Conservation (phyloP, 306 rosid genomes). For the Vachellia collinsii region DNA sequence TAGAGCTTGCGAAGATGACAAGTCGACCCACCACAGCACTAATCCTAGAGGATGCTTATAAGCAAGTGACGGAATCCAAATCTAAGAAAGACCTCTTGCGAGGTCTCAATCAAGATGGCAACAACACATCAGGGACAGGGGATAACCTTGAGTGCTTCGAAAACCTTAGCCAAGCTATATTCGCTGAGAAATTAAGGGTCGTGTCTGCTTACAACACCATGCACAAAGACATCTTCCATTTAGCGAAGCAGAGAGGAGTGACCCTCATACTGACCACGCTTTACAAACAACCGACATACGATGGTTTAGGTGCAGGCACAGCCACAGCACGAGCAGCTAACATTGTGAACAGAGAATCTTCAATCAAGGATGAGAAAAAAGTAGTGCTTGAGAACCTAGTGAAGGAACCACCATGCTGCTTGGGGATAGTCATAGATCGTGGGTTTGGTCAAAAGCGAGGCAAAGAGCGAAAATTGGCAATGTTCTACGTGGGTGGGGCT, state of each 20-base stretch:
- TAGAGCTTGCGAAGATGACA: constrained; percentile 44
- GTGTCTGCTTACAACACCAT: constrained; percentile 41
- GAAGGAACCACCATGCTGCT: constrained; percentile 33
- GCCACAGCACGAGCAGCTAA: constrained; percentile 50
- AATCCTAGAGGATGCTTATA: constrained; percentile 38
- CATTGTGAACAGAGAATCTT: constrained; percentile 41
- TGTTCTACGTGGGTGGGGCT: constrained; percentile 41
- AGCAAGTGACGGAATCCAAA: constrained; percentile 3
- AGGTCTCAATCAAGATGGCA: neutral
- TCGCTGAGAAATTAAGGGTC: constrained; percentile 41
- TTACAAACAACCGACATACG: constrained; percentile 48
- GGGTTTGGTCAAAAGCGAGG: constrained; percentile 8
- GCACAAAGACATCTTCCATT: constrained; percentile 45
- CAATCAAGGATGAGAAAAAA: constrained; percentile 38
- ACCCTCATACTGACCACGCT: constrained; percentile 37
- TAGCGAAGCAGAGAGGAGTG: constrained; percentile 31
- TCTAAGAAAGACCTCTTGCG: neutral
- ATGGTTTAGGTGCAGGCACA: constrained; percentile 41
- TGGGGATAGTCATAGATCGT: constrained; percentile 45
- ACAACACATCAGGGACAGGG: neutral
- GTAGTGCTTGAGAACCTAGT: constrained; percentile 38
- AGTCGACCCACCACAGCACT: constrained; percentile 29
- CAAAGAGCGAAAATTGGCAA: constrained; percentile 29
- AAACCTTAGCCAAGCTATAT: constrained; percentile 47
- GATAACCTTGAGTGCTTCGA: constrained; percentile 42